A percentile compares a stretch with the other conserved stretches of the same genome.
These are phyloP conservation scores for Arabidopsis suecica DNA, from an alignment of 345 rosid genomes.

Conservation along the genomic window DNA sequence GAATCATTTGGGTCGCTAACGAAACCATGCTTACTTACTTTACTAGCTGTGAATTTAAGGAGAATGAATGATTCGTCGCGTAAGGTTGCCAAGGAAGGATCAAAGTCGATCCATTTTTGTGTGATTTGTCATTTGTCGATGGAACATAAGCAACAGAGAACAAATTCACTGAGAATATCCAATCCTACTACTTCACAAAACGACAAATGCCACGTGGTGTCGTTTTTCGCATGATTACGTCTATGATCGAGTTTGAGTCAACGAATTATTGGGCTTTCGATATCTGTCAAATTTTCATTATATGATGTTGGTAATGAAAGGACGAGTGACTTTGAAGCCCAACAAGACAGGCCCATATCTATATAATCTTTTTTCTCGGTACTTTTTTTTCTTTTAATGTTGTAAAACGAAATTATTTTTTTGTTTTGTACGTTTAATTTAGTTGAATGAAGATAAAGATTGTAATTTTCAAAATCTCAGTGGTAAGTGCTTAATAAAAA, in stretches of 20 bases:
- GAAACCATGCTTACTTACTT: slow-evolving; percentile 50
- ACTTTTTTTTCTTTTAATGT: too few relatives aligned
- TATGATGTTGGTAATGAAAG: too few relatives aligned
- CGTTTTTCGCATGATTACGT: slow-evolving; percentile 27
- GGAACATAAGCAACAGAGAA: neutral
- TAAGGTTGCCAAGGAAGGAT: slow-evolving; percentile 63
- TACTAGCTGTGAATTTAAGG: neutral
- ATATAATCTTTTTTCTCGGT: too few relatives aligned
- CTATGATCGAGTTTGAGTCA: neutral
- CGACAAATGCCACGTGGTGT: slow-evolving; percentile 40
- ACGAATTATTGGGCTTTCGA: too few relatives aligned
- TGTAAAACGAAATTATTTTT: too few relatives aligned
- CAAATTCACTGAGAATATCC: slow-evolving; percentile 20
- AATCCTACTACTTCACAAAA: slow-evolving; percentile 24
- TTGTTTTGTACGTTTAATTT: too few relatives aligned
- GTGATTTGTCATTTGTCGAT: neutral
- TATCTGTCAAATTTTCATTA: too few relatives aligned
- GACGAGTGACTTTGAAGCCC: too few relatives aligned
- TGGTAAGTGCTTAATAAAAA: too few relatives aligned
- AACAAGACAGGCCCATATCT: too few relatives aligned
- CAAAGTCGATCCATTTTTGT: slow-evolving; percentile 40
- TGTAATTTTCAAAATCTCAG: too few relatives aligned
- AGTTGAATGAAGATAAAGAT: too few relatives aligned
- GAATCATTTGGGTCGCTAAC: slow-evolving; percentile 53
- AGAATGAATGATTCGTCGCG: slow-evolving; percentile 48